Conservation (phyloP, 2,329 filamentous ascomycete genomes). For the Pyrenochaeta sp. region DNA sequence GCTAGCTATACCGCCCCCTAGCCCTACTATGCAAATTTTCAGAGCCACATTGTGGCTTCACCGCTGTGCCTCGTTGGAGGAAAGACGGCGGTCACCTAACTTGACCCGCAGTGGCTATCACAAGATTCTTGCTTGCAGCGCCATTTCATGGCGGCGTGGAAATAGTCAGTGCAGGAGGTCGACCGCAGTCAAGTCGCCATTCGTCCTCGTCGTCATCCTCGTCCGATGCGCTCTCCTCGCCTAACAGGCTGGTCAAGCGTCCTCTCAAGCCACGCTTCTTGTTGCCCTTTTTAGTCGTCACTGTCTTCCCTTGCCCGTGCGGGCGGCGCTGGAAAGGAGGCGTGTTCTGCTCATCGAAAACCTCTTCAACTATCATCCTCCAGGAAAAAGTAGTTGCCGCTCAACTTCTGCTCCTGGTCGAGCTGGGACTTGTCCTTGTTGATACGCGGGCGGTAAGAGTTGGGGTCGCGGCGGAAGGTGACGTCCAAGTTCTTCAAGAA, state of each 20-base stretch:
- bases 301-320: constrained; percentile 51
- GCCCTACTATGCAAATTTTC: not conserved
- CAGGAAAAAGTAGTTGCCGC: constrained; percentile 97
- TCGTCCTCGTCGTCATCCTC: constrained; percentile 72
- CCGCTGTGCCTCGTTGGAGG: not conserved
- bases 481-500: constrained; percentile 98
- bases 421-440: constrained; percentile 97
- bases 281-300: constrained; percentile 46
- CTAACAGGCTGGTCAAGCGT: constrained; percentile 47
- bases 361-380: constrained; percentile 82
- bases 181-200: constrained; percentile 64
- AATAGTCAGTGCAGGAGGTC: constrained; percentile 64
- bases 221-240: constrained; percentile 62
- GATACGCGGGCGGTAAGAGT: constrained; percentile 95
- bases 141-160: not conserved
- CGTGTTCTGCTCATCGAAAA: constrained; percentile 59
- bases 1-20: too few species aligned
- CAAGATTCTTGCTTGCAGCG: not conserved
- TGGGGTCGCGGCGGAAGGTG: constrained; percentile 97
- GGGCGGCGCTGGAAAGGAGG: constrained; percentile 43
- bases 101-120: constrained; percentile 54
- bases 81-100: constrained; percentile 60
- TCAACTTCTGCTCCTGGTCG: constrained; percentile 95
- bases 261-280: constrained; percentile 43
- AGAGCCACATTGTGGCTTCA: not conserved